Conservation (phyloP, 1,139 yeast genomes). For the Scheffersomyces titani region DNA sequence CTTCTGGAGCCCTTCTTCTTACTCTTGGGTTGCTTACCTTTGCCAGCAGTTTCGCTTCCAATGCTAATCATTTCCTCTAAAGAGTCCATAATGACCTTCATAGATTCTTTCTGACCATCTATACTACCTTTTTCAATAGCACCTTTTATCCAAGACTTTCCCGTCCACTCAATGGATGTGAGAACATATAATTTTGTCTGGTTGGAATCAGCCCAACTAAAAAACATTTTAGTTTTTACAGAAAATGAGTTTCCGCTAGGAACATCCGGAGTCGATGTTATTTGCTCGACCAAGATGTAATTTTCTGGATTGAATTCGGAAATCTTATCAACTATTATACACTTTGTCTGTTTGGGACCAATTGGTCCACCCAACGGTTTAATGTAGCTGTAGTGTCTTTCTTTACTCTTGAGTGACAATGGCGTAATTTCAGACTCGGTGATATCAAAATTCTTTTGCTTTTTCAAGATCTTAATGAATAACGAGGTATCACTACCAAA, state of each 20-base stretch:
- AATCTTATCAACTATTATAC: slow-evolving; percentile 72
- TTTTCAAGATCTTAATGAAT: slow-evolving; percentile 53
- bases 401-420: slow-evolving; percentile 26
- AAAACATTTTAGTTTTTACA: slow-evolving; percentile 64
- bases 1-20: slow-evolving; percentile 25
- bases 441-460: slow-evolving; percentile 74
- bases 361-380: slow-evolving; percentile 83
- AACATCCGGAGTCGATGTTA: slow-evolving; percentile 87
- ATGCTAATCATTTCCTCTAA: slow-evolving; percentile 47
- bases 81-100: slow-evolving; percentile 60
- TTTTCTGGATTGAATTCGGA: slow-evolving; percentile 63
- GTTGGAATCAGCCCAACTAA: slow-evolving; percentile 80
- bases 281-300: slow-evolving; percentile 60
- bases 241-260: slow-evolving; percentile 88
- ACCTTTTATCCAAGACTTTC: slow-evolving; percentile 90
- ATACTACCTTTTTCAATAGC: slow-evolving; percentile 90
- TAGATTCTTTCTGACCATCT: slow-evolving; percentile 82
- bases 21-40: slow-evolving; percentile 18
- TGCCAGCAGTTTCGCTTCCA: slow-evolving; percentile 10
- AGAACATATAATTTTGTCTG: slow-evolving; percentile 61
- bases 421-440: slow-evolving; percentile 49
- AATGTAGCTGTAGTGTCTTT: slow-evolving; percentile 66
- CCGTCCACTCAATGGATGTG: slow-evolving; percentile 83
- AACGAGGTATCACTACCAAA: slow-evolving; percentile 75
- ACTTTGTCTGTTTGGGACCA: slow-evolving; percentile 93